Evolutionary conservation across 352 stramenopile species (phyloP), one percentile per base, ranked within the genome.

Genomic region (Globisporangium sylvaticum): DNA sequence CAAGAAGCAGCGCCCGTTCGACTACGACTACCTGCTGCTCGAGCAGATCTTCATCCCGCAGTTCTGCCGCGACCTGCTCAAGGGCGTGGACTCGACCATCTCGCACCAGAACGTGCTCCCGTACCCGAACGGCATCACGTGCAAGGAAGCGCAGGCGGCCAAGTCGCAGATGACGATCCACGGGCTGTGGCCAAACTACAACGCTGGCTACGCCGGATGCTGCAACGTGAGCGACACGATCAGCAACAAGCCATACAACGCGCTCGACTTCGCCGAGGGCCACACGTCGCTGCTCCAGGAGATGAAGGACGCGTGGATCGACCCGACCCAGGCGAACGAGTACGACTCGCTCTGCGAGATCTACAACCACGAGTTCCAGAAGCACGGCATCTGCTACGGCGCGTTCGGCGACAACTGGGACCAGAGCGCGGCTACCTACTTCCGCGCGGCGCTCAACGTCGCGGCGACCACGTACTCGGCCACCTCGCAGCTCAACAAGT

Each of bases 351-450:
- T 94, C 3, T 94, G 86, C 58, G 82, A 92, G 61, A 77, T 91
- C 42, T 95, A 93, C 82, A 90, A 95, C 74, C 84, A 95, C 72
- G 84, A 93, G 75, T 93, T 95, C 75, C 87, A 95, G 75, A 95
- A 95, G 73, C 87, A 95, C 69, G 84, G 87, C 32, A 69, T 92
- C 58, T 94, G 87, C 77, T 94, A 88, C 68, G 91, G 74, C 81
- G 83, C 85, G 0, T 78, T 79, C 29, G 84, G 71, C 2, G 73
- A 75, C 22, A 76, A 94, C 70, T 81, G 79, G 27, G 78, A 90
- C 67, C 73, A 77, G 42, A 79, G 79, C 4, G 79, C 85, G 0
- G 80, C 83, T 27, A 84, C 79, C 63, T 94, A 94, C 80, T 92
- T 94, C 64, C 15, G 74, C 56, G 79, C 81, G 12, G 81, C 79